Evolutionary conservation across 805 yeast genomes (phyloP), one percentile per base, ranked within the genome.

Genomic region (Candida germanica): DNA sequence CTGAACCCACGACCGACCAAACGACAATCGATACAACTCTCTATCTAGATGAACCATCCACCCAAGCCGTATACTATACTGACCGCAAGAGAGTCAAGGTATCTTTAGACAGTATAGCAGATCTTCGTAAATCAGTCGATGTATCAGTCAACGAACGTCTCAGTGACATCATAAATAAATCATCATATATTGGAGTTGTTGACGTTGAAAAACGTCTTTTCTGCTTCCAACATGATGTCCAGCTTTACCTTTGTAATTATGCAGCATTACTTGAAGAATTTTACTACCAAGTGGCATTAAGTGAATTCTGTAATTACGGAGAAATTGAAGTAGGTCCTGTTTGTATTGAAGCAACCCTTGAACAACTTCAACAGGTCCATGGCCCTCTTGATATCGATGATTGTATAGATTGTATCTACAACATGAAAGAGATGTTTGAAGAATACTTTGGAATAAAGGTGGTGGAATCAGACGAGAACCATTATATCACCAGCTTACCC

Each of bases 251-350:
- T 16, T 78, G 91, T 13, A 96, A 91, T 57, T 93, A 87, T 56
- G 87, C 82, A 0, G 71, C 84, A 0, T 54, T 86, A 1, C 66
- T 81, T 19, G 59, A 62, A 41, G 87, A 85, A 43, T 66, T 87
- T 37, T 88, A 84, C 50, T 93, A 88, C 57, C 97, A 93, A 49
- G 61, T 84, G 4, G 87, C 84, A 0, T 58, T 93, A 10, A 61
- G 82, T 1, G 87, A 86, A 40, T 87, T 93, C 58, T 75, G 83
- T 28, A 89, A 88, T 51, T 91, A 78, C 59, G 98, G 98, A 1
- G 53, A 52, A 29, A 48, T 49, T 22, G 45, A 41, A 14, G 39
- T 66, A 5, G 46, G 44, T 28, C 58, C 61, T 3, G 28, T 56
- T 6, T 23, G 39, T 6, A 34, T 66, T 15, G 37, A 48, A 9